Conservation (phyloP, 257 asterid species). For the Galeopsis tetrahit region DNA sequence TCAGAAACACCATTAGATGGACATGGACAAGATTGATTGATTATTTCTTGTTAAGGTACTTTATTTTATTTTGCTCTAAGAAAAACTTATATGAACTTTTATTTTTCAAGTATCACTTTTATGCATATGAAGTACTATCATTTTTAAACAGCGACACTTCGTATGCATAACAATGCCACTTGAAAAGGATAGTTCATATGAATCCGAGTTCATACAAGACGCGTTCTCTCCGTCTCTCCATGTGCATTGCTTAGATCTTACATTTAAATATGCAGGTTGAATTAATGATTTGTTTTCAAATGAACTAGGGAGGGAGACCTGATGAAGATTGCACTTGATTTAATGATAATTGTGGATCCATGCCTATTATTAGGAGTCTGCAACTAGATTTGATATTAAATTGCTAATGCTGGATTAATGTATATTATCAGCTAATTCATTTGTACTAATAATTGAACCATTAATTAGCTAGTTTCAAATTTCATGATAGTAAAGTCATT, state of each 20-base stretch:
- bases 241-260: neutral
- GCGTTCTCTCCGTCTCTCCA: too few species aligned
- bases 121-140: too few species aligned
- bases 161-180: too few species aligned
- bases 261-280: neutral
- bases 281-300: neutral
- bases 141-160: too few species aligned
- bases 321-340: neutral
- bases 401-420: neutral
- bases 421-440: neutral
- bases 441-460: neutral
- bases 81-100: too few species aligned
- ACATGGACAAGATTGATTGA: constrained; percentile 36
- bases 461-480: neutral
- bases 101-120: too few species aligned
- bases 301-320: neutral
- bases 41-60: constrained; percentile 31
- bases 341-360: neutral
- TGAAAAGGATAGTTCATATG: too few species aligned
- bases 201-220: too few species aligned
- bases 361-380: constrained; percentile 3
- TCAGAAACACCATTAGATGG: constrained; percentile 67
- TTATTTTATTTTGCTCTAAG: neutral
- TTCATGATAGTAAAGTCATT: neutral
- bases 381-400: constrained; percentile 1